A percentile compares a stretch with the other conserved stretches of the same genome.
Evolutionary conservation across 129 eudicot species (phyloP).

Genomic region (Lactuca saligna): DNA sequence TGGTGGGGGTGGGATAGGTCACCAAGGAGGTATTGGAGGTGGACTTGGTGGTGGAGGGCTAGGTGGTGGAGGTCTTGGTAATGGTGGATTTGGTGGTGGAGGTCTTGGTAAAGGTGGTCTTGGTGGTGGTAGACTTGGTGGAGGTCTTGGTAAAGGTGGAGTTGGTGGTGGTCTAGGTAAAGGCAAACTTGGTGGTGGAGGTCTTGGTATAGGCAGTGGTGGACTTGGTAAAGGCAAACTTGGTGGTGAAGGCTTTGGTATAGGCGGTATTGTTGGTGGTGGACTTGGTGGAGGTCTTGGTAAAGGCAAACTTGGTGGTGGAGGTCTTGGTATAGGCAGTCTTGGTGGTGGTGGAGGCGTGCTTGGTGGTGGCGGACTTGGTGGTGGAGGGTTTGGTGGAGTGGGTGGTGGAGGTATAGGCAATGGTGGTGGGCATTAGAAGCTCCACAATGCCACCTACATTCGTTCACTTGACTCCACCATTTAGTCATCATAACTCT

Average conservation of each 20-base stretch:
- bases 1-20: constrained; percentile 7
- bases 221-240: neutral
- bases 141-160: neutral
- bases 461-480: neutral
- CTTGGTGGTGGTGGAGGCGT: neutral
- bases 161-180: neutral
- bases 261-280: neutral
- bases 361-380: constrained; percentile 3
- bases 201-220: constrained; percentile 1
- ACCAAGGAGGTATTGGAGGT: constrained; percentile 7
- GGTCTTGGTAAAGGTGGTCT: neutral
- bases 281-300: constrained; percentile 3
- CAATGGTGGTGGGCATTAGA: constrained; percentile 25
- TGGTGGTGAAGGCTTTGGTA: neutral
- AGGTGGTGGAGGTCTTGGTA: constrained; percentile 17
- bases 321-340: neutral
- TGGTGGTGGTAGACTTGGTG: neutral
- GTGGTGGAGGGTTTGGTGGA: neutral
- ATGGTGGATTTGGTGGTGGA: constrained; percentile 23
- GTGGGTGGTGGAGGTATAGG: neutral
- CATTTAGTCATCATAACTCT: neutral
- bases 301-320: neutral
- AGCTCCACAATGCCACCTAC: neutral
- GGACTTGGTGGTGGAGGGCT: constrained; percentile 2
- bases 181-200: constrained; percentile 10